Conservation (phyloP, 768 basidiomycete genomes). For the Epithele typhae region DNA sequence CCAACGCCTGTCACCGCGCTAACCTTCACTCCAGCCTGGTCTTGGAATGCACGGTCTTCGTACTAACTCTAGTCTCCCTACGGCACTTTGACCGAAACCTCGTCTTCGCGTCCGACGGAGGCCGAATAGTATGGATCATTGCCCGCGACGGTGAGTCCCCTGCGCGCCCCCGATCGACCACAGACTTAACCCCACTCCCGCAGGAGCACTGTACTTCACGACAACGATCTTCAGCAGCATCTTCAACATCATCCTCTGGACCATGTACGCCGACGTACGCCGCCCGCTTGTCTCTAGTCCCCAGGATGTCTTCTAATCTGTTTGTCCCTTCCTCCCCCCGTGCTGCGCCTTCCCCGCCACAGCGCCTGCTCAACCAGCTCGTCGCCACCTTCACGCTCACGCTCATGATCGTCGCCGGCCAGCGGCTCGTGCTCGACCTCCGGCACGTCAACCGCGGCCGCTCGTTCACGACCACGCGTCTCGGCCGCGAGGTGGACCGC, state of each 20-base stretch:
- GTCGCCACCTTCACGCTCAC: constrained; percentile 10
- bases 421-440: constrained; percentile 17
- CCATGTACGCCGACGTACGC: neutral
- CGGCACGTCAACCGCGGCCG: constrained; percentile 10
- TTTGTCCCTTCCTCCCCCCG: neutral
- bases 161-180: neutral
- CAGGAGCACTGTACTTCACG: constrained; percentile 9
- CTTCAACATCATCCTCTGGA: constrained; percentile 13
- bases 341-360: neutral
- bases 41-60: constrained; percentile 9
- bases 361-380: constrained; percentile 16
- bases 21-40: constrained; percentile 1
- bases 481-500: constrained; percentile 15
- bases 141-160: constrained; percentile 10
- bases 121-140: constrained; percentile 3
- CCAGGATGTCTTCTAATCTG: no score
- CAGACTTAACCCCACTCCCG: neutral
- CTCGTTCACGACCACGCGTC: constrained; percentile 11
- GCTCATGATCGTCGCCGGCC: constrained; percentile 13
- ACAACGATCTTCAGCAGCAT: constrained; percentile 7
- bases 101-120: neutral
- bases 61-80: constrained; percentile 8
- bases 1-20: no score
- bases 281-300: no score
- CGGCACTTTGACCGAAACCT: constrained; percentile 3